phyloP scores from a whole-genome alignment of 176 grass and related monocot species.

The Puya raimondii region DNA sequence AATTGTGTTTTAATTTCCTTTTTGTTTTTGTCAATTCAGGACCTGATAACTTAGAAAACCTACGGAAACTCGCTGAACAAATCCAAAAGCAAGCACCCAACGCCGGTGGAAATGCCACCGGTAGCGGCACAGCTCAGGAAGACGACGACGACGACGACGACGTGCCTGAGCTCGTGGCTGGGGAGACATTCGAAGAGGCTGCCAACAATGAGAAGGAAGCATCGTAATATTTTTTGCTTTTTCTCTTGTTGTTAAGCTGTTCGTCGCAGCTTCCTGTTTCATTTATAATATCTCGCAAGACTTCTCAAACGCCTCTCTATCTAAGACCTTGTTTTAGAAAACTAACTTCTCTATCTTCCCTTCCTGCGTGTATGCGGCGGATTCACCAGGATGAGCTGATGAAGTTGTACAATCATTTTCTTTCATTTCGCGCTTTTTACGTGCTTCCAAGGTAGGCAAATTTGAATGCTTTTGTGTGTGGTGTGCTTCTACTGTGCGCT shows the following conservation, averaged over 20 bases:
- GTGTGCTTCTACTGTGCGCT: neutral
- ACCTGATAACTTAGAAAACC: slow-evolving; percentile 95
- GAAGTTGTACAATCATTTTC: neutral
- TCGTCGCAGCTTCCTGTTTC: too few relatives aligned
- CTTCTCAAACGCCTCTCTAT: neutral
- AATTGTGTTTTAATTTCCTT: neutral
- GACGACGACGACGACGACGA: slow-evolving; percentile 67
- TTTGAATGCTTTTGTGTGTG: neutral
- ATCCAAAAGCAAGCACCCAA: slow-evolving; percentile 76
- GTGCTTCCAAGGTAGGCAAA: neutral
- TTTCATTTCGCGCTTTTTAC: neutral
- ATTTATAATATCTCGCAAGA: too few relatives aligned
- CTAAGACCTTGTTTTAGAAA: neutral
- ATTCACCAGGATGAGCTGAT: neutral
- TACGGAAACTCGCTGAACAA: slow-evolving; percentile 80
- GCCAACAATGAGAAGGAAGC: slow-evolving; percentile 70
- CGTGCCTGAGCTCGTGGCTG: slow-evolving; percentile 80
- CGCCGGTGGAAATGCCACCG: slow-evolving; percentile 34
- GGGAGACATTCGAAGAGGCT: slow-evolving; percentile 85
- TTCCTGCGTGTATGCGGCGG: neutral
- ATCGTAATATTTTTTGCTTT: neutral
- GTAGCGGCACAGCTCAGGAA: slow-evolving; percentile 28
- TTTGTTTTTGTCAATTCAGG: slow-evolving; percentile 33
- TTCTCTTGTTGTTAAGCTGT: neutral
- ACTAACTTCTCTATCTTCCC: neutral